Conservation (phyloP, 176 grass and related monocot species). For the Avena insularis region DNA sequence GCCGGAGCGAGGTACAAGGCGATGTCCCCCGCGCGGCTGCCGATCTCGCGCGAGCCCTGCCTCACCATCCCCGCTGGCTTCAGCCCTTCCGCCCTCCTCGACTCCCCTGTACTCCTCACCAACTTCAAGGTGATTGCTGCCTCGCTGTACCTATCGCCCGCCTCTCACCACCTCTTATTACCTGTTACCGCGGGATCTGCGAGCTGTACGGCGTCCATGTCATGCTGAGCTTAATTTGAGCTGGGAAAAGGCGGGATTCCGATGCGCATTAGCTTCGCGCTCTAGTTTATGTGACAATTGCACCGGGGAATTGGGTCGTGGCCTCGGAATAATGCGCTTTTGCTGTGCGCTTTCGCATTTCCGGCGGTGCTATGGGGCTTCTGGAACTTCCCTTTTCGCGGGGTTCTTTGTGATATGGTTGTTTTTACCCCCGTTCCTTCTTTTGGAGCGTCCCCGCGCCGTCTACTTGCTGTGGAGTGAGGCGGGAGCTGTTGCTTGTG, state of each 20-base stretch:
- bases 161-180: background rate
- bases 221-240: constrained; percentile 37
- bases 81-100: constrained; percentile 83
- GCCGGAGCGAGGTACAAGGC: constrained; percentile 89
- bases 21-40: constrained; percentile 89
- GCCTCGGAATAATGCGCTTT: constrained; percentile 60
- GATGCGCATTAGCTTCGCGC: constrained; percentile 58
- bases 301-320: constrained; percentile 49
- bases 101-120: constrained; percentile 88
- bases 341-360: constrained; percentile 58
- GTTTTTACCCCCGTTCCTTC: constrained; percentile 42
- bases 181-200: constrained; percentile 53
- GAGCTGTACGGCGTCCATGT: constrained; percentile 37
- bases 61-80: constrained; percentile 88
- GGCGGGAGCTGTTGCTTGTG: constrained; percentile 54
- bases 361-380: constrained; percentile 45
- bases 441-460: constrained; percentile 50
- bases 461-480: constrained; percentile 49
- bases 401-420: constrained; percentile 51
- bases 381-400: constrained; percentile 45
- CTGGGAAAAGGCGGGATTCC: constrained; percentile 48
- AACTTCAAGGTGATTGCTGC: constrained; percentile 73
- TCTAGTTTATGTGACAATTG: constrained; percentile 50
- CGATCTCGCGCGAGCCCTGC: constrained; percentile 82
- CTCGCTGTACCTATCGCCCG: background rate